phyloP scores from a whole-genome alignment of 1,139 yeast species.

The Taiozyma sp. region DNA sequence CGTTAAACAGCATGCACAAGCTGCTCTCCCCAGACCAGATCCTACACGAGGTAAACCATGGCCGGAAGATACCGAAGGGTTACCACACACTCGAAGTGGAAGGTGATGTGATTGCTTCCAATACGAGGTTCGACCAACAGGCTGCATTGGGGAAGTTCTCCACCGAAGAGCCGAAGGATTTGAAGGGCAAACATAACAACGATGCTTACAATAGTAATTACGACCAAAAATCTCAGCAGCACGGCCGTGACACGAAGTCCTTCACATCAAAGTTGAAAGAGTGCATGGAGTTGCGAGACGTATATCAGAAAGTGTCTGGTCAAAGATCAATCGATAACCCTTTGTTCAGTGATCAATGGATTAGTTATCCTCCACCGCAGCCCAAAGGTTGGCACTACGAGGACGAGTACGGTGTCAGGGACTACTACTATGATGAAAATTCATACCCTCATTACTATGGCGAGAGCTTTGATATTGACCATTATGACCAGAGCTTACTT shows the following conservation, averaged over 20 bases:
- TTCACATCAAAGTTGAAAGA: slow-evolving; percentile 9
- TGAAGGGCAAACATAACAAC: background rate
- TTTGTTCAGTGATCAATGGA: slow-evolving; percentile 14
- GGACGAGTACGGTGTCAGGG: slow-evolving; percentile 22
- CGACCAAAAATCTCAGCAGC: slow-evolving; percentile 6
- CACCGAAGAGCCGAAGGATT: slow-evolving; percentile 2
- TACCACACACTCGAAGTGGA: slow-evolving; percentile 13
- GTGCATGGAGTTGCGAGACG: slow-evolving; percentile 11
- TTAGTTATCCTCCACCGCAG: slow-evolving; percentile 20
- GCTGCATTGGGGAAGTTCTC: slow-evolving; percentile 17
- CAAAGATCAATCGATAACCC: slow-evolving; percentile 22
- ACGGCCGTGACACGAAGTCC: slow-evolving; percentile 6
- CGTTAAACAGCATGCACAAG: background rate
- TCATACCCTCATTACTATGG: slow-evolving; percentile 22
- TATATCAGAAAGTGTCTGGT: slow-evolving; percentile 13
- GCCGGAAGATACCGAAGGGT: slow-evolving; percentile 13
- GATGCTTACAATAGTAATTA: slow-evolving; percentile 1
- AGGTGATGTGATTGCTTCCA: slow-evolving; percentile 18
- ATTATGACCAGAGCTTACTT: slow-evolving; percentile 7
- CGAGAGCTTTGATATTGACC: slow-evolving; percentile 16
- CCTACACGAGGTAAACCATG: slow-evolving; percentile 16
- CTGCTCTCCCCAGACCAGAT: slow-evolving; percentile 11
- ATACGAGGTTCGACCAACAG: slow-evolving; percentile 20
- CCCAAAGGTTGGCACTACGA: slow-evolving; percentile 25
- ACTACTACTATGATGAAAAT: slow-evolving; percentile 19